Conservation (phyloP, 139 green algal genomes). For the Haematococcus lacustris region DNA sequence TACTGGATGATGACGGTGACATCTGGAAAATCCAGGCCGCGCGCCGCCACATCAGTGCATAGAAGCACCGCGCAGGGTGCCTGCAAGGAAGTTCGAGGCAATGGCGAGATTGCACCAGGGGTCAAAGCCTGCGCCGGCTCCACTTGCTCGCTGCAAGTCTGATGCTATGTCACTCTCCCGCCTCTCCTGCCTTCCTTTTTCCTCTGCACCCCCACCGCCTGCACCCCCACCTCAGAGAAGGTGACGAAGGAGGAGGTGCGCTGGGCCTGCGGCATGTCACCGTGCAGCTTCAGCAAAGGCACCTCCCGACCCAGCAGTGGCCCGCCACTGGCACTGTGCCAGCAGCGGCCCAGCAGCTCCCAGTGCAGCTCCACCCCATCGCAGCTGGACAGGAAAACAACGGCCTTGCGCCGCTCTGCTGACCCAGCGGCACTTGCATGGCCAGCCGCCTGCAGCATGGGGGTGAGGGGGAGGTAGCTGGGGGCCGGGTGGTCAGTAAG, state of each 20-base stretch:
- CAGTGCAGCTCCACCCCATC: constrained; percentile 82
- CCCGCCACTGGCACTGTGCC: constrained; percentile 7
- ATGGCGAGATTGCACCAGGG: too few relatives aligned
- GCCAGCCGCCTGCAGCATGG: too few relatives aligned
- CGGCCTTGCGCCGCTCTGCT: constrained; percentile 70
- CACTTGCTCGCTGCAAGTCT: too few relatives aligned
- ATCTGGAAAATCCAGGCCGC: constrained; percentile 86
- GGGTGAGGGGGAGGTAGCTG: too few relatives aligned
- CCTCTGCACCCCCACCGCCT: too few relatives aligned
- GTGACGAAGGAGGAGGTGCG: constrained; percentile 64
- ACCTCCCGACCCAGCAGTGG: constrained; percentile 24
- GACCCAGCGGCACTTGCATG: too few relatives aligned
- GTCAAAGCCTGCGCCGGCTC: too few relatives aligned
- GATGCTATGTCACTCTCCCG: too few relatives aligned
- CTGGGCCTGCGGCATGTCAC: constrained; percentile 79
- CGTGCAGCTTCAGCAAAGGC: constrained; percentile 84
- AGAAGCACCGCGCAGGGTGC: constrained; percentile 57
- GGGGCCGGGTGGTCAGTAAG: too few relatives aligned
- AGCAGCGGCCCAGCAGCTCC: constrained; percentile 31
- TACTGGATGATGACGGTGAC: constrained; percentile 88
- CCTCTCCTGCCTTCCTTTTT: too few relatives aligned
- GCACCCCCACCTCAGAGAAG: constrained; percentile 59
- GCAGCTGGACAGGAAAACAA: constrained; percentile 92
- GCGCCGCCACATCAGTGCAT: constrained; percentile 79
- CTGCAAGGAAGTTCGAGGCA: constrained; percentile 39